Evolutionary conservation across 1,284 basidiomycete species (phyloP), one percentile per base, ranked within the genome.

Genomic region (Sanguinoderma infundibulare): DNA sequence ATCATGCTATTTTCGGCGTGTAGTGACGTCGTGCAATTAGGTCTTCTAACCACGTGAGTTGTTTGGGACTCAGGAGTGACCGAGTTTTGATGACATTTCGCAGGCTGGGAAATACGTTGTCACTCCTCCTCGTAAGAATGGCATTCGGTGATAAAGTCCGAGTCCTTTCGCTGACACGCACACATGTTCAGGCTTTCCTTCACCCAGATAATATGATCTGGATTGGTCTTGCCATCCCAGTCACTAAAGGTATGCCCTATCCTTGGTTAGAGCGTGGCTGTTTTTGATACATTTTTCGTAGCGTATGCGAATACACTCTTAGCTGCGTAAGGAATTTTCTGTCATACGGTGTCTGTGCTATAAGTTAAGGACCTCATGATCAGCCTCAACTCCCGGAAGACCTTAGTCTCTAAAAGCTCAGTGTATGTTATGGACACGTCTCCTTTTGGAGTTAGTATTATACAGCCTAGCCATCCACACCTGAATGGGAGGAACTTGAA

Each of bases 231-330:
- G 26, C 35, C 17, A 50, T 57, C 10, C 49, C 32, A 20, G 20
- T 28, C 6, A 51, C 36, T 10, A 17, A 47, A 24, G 20, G 32
- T 38, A 17, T 17, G 15, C 20, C 17, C 15, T 15, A 14, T 24
- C 8, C n/a, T 35, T 39, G 5, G 9, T 12, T 17, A 42, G 3
- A 6, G 10, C 10, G 4, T n/a, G 17, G 4, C 39, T 6, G 20
- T 42, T n/a, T n/a, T n/a, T n/a, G n/a, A n/a, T n/a, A 42, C 39
- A 24, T 10, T 50, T 12, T 28, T 5, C 14, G 2, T 26, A 57
- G 55, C 50, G 35, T 57, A 57, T 32, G 49, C 46, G 8, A 56
- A 56, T 46, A 49, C 44, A 5, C 55, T 56, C n/a, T n/a, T 56
- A 14, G 46, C 55, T 6, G 47, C 55, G 54, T 55, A 24, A 47